Evolutionary conservation across 768 basidiomycete genomes (phyloP).

Genomic region (Lactifluus echinatus): DNA sequence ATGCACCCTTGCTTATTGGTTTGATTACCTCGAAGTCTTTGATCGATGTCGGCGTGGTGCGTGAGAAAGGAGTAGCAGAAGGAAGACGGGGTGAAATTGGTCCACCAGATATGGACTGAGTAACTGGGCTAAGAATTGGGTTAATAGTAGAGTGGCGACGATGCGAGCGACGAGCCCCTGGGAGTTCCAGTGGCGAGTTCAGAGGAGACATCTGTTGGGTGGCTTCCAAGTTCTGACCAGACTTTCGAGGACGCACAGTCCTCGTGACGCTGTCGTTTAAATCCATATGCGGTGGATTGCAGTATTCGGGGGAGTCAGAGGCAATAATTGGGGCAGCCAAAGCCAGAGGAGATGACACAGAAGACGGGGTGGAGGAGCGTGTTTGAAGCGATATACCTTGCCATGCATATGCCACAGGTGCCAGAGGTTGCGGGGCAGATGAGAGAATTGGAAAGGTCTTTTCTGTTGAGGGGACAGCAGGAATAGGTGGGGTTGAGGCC

Average conservation of each 20-base stretch:
- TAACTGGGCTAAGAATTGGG: slow-evolving; percentile 43
- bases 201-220: slow-evolving; percentile 64
- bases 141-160: slow-evolving; percentile 58
- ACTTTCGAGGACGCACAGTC: slow-evolving; percentile 56
- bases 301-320: slow-evolving; percentile 47
- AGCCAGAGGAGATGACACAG: slow-evolving; percentile 79
- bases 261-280: slow-evolving; percentile 45
- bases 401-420: slow-evolving; percentile 30
- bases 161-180: slow-evolving; percentile 44
- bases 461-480: slow-evolving; percentile 15
- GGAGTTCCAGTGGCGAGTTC: slow-evolving; percentile 45
- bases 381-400: slow-evolving; percentile 48
- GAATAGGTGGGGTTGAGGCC: slow-evolving; percentile 42
- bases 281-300: slow-evolving; percentile 51
- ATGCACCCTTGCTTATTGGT: slow-evolving; percentile 97
- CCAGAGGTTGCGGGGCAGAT: slow-evolving; percentile 23
- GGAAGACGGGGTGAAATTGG: slow-evolving; percentile 86
- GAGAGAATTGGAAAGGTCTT: slow-evolving; percentile 15
- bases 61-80: slow-evolving; percentile 64
- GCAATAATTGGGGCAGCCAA: slow-evolving; percentile 80
- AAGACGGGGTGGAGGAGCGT: slow-evolving; percentile 81
- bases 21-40: slow-evolving; percentile 99
- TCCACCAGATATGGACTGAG: slow-evolving; percentile 41
- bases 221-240: slow-evolving; percentile 56
- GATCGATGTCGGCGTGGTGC: slow-evolving; percentile 83